Conservation (phyloP, 2,329 filamentous ascomycete genomes). For the Coniochaeta sp. region DNA sequence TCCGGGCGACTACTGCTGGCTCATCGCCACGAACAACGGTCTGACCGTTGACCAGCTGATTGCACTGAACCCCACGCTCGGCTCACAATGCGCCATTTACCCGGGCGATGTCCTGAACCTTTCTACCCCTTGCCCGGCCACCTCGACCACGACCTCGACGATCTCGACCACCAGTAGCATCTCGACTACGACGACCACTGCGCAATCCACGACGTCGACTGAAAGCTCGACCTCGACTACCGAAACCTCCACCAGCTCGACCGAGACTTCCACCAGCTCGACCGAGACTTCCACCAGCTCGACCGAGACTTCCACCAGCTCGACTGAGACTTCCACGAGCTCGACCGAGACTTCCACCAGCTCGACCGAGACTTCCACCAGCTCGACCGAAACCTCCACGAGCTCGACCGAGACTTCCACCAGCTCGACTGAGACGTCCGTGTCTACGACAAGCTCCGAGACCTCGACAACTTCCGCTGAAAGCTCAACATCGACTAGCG, state of each 20-base stretch:
- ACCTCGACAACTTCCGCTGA: background rate
- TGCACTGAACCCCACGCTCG: conserved; percentile 8
- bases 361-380: background rate
- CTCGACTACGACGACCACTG: background rate
- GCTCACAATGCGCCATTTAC: background rate
- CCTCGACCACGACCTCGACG: background rate
- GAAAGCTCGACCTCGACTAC: background rate
- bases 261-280: background rate
- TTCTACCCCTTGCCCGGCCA: conserved; percentile 3
- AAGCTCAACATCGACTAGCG: background rate
- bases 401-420: background rate
- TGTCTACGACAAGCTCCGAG: background rate
- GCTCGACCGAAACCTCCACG: background rate
- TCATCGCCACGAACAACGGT: conserved; percentile 8
- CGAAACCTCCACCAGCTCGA: background rate
- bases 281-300: background rate
- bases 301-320: background rate
- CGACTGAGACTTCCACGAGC: background rate
- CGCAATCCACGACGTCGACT: background rate
- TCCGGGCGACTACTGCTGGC: conserved; percentile 8
- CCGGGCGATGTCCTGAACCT: conserved; percentile 6
- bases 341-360: background rate
- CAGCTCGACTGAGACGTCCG: background rate
- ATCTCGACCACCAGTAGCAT: background rate
- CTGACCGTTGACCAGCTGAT: conserved; percentile 6